A percentile compares a stretch with the other conserved stretches of the same genome.
These are phyloP conservation scores for Xylaria sp. DNA, from an alignment of 2,329 filamentous ascomycete genomes.

Conservation along the genomic window DNA sequence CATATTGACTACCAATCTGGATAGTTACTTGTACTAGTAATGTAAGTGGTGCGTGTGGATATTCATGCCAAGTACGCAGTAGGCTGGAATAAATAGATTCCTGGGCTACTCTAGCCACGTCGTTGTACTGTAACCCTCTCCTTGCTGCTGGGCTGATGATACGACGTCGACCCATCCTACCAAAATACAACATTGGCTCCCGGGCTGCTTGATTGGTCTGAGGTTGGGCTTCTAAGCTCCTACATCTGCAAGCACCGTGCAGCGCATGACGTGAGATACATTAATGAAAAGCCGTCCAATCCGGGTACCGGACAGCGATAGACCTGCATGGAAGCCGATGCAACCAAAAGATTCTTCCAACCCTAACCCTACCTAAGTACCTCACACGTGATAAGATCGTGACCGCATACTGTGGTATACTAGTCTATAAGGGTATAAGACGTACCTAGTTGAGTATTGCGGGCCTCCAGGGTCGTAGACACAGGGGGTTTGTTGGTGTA, in stretches of 20 bases:
- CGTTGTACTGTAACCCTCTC: background rate
- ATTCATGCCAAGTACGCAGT: no score
- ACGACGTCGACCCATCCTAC: background rate
- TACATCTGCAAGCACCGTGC: background rate
- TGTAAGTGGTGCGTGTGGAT: no score
- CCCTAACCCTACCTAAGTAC: background rate
- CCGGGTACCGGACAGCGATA: background rate
- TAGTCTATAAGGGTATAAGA: no score
- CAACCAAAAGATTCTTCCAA: background rate
- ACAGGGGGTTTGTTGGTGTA: no score
- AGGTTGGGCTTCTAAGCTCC: background rate
- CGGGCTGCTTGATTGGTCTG: background rate
- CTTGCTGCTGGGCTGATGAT: background rate
- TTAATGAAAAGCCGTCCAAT: background rate
- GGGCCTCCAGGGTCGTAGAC: no score
- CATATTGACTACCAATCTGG: no score
- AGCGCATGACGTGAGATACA: conserved; percentile 1
- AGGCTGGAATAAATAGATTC: no score
- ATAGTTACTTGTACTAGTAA: no score
- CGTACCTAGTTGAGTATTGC: no score
- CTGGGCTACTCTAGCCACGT: background rate
- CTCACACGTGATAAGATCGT: no score
- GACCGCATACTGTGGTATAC: no score
- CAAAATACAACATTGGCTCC: background rate
- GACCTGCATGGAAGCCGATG: background rate